Conservation (phyloP, 1,139 yeast genomes). For the Sporopachydermia cereana region DNA sequence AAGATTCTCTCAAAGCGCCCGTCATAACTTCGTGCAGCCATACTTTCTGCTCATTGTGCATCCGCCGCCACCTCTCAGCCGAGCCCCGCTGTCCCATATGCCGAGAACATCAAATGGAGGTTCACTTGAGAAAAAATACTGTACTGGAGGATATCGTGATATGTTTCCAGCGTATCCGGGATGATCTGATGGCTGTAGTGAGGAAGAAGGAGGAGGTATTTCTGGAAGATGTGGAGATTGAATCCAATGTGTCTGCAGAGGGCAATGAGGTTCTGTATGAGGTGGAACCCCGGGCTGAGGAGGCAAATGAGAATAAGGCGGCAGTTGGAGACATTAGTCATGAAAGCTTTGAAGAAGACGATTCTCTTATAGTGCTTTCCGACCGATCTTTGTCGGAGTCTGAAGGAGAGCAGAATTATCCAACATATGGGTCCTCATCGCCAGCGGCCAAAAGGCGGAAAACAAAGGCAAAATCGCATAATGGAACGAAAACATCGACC, state of each 20-base stretch:
- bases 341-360: neutral
- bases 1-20: slow-evolving; percentile 74
- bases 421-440: neutral
- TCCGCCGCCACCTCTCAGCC: slow-evolving; percentile 53
- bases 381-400: neutral
- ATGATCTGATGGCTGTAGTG: slow-evolving; percentile 22
- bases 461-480: neutral
- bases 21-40: slow-evolving; percentile 81
- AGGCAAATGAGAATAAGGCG: neutral
- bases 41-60: slow-evolving; percentile 84
- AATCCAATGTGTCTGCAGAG: slow-evolving; percentile 9
- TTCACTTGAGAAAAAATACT: slow-evolving; percentile 54
- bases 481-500: neutral
- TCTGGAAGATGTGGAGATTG: slow-evolving; percentile 15
- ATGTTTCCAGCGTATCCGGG: slow-evolving; percentile 39
- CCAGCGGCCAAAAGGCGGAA: neutral
- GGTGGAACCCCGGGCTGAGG: neutral
- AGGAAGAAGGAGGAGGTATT: neutral
- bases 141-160: slow-evolving; percentile 63
- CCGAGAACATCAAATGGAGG: slow-evolving; percentile 56
- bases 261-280: neutral
- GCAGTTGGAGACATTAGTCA: neutral
- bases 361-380: neutral
- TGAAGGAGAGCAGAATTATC: neutral
- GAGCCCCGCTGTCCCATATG: slow-evolving; percentile 73